Conservation (phyloP, 257 asterid genomes). For the Leonotis leonurus region DNA sequence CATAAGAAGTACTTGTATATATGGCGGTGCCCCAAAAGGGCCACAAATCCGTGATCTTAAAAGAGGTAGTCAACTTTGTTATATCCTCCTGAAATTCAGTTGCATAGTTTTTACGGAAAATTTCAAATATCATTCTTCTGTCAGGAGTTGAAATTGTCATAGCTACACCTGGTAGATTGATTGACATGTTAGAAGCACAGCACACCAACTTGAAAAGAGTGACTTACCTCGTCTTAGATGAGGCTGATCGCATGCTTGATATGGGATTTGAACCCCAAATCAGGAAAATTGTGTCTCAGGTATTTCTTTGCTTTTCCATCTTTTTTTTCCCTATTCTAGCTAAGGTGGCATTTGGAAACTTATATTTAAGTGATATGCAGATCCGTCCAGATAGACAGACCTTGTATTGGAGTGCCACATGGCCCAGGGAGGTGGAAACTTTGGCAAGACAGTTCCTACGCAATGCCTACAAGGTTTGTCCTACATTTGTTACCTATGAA, state of each 20-base stretch:
- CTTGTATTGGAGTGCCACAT: slow-evolving; percentile 96
- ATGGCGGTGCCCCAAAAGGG: slow-evolving; percentile 96
- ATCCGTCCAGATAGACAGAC: slow-evolving; percentile 95
- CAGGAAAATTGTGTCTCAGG: slow-evolving; percentile 83
- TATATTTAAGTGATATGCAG: slow-evolving; percentile 32
- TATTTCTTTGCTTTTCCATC: slow-evolving; percentile 4
- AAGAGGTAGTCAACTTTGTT: slow-evolving; percentile 42
- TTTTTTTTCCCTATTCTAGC: background rate
- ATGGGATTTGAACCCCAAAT: slow-evolving; percentile 99
- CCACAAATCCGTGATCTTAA: slow-evolving; percentile 89
- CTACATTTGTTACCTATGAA: background rate
- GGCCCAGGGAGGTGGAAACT: slow-evolving; percentile 89
- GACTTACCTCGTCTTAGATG: slow-evolving; percentile 86
- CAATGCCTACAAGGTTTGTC: slow-evolving; percentile 69
- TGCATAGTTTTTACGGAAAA: slow-evolving; percentile 8
- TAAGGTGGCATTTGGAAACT: background rate
- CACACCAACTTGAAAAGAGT: slow-evolving; percentile 81
- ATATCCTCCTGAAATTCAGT: background rate
- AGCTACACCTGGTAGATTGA: slow-evolving; percentile 93
- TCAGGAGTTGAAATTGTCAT: slow-evolving; percentile 86
- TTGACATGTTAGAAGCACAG: slow-evolving; percentile 87
- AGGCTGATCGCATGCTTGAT: slow-evolving; percentile 97
- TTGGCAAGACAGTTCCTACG: slow-evolving; percentile 81
- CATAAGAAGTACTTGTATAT: slow-evolving; percentile 77
- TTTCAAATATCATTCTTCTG: slow-evolving; percentile 11